Evolutionary conservation across 768 basidiomycete species (phyloP), one percentile per base, ranked within the genome.

Genomic region (Scleroderma citrinum): DNA sequence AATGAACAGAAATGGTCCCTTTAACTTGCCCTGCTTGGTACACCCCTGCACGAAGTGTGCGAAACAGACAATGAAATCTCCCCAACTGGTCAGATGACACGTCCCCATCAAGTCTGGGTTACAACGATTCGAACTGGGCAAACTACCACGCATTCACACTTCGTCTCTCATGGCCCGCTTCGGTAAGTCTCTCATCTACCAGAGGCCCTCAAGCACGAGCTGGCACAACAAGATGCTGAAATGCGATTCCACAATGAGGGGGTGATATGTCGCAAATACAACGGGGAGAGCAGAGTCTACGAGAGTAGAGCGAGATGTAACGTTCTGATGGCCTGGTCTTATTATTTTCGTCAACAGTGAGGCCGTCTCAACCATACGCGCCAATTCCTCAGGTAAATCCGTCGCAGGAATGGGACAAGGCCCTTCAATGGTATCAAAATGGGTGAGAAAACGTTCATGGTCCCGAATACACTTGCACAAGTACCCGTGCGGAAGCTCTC

Each of bases 221-320:
- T 80, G 72, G 55, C 82, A 81, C 53, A 92, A 73, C 30, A 94
- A 74, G 46, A 91, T 73, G 55, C 81, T 85, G 70, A 85, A 94
- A 60, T 88, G 84, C 4, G 89, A 83, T 62, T 94, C 92, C 50
- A 92, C 85, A 44, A 93, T 78, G 46, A 94, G 76, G 13, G 92
- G 92, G 56, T 94, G 92, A 59, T 93, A 94, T 0, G 92, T 91
- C 44, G 92, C 88, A 70, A 88, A 87, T 59, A 79, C 75, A n/a
- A 79, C 65, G 1, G 83, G 80, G 19, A 60, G 46, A 24, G 48
- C 32, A 5, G 52, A 48, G 19, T 66, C 66, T 2, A 72, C 56
- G 35, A 80, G 72, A 13, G 76, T 59, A 41, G 75, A 58, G 20
- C 62, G 53, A 23, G 67, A 59, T 5, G 65, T 60, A 3, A 60